Percentiles rank a stretch among this genome's conserved stretches.
These are phyloP conservation scores for Schizothecium vesticola DNA, from an alignment of 495 filamentous ascomycete genomes.

Conservation along the genomic window DNA sequence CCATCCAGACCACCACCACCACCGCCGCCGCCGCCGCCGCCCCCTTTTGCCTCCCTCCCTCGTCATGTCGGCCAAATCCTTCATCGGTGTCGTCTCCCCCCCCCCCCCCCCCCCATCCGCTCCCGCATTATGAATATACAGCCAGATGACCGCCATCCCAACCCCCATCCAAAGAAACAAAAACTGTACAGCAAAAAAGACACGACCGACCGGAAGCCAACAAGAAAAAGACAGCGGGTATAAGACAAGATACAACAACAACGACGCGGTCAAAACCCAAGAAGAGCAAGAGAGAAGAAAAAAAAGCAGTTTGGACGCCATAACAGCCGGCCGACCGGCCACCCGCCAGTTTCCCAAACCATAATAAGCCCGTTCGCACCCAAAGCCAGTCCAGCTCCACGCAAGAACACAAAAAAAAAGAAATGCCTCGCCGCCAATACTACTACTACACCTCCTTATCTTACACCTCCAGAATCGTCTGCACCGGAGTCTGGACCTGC, in stretches of 20 bases:
- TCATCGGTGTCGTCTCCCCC: neutral
- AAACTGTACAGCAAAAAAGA: neutral
- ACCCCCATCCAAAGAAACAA: neutral
- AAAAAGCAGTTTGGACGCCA: neutral
- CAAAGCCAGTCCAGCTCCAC: neutral
- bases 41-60: neutral
- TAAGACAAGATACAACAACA: neutral
- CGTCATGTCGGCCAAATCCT: neutral
- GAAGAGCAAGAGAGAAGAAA: neutral
- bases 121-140: neutral
- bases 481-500: neutral
- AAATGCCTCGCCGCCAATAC: neutral
- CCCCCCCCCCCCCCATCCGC: neutral
- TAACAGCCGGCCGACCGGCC: neutral
- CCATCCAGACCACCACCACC: neutral
- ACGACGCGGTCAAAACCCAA: neutral
- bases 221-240: neutral
- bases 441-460: neutral
- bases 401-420: constrained; percentile 1
- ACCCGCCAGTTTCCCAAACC: neutral
- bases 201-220: neutral
- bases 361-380: neutral
- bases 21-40: too few species aligned
- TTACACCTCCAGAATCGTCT: neutral
- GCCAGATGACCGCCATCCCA: too few species aligned